Evolutionary conservation across 2,329 filamentous ascomycete genomes (phyloP).

Genomic region (Phoma sp.): DNA sequence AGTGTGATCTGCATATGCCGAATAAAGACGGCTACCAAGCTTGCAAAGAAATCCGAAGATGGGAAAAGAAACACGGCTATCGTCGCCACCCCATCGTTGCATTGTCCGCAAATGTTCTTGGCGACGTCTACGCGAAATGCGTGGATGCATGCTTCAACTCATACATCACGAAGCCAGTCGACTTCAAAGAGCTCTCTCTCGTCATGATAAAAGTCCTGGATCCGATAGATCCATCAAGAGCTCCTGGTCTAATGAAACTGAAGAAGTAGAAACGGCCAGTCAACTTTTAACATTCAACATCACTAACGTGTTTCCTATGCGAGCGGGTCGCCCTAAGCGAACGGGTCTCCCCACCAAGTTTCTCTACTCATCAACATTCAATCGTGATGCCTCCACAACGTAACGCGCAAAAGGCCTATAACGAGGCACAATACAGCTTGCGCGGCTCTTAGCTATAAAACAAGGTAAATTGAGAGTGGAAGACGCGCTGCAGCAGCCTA

Average conservation of each 20-base stretch:
- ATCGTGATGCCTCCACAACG: too few species aligned
- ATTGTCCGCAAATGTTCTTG: slow-evolving; percentile 85
- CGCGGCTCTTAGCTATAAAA: too few species aligned
- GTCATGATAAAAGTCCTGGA: slow-evolving; percentile 68
- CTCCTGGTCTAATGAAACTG: slow-evolving; percentile 56
- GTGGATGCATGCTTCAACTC: slow-evolving; percentile 81
- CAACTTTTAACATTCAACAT: too few species aligned
- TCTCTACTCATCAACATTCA: slow-evolving; percentile 11
- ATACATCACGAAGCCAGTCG: slow-evolving; percentile 86
- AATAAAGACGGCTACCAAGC: slow-evolving; percentile 89
- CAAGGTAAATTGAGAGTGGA: too few species aligned
- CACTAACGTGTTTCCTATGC: too few species aligned
- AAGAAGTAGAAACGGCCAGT: too few species aligned
- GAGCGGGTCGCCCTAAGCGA: too few species aligned
- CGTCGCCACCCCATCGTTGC: slow-evolving; percentile 79
- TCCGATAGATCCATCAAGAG: slow-evolving; percentile 53
- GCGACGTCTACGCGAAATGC: slow-evolving; percentile 85
- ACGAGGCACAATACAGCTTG: too few species aligned
- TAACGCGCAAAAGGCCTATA: too few species aligned
- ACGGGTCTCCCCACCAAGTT: too few species aligned
- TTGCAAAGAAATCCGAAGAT: slow-evolving; percentile 79
- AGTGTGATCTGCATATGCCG: slow-evolving; percentile 92
- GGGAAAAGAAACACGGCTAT: slow-evolving; percentile 69
- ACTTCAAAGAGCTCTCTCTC: slow-evolving; percentile 80
- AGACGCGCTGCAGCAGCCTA: too few species aligned